Conservation (phyloP, 2,329 filamentous ascomycete species). For the Claviceps sp. region DNA sequence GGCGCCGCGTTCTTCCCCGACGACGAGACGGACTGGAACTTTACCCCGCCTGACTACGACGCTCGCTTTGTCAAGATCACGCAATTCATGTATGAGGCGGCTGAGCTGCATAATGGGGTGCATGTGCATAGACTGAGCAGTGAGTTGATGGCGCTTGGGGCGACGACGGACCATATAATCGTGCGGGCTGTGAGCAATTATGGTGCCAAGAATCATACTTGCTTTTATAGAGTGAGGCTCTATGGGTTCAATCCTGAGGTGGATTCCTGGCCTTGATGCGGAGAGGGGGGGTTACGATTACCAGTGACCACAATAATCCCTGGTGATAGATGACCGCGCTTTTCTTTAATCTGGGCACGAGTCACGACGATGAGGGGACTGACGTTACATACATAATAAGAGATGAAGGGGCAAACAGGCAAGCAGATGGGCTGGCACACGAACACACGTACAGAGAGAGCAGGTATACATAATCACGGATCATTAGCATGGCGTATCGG, state of each 20-base stretch:
- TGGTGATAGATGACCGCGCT: too few species aligned
- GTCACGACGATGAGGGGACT: too few species aligned
- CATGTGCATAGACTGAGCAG: constrained; percentile 41
- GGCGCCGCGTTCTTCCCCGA: constrained; percentile 27
- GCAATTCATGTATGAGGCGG: constrained; percentile 39
- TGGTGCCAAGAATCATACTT: constrained; percentile 45
- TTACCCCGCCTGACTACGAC: constrained; percentile 13
- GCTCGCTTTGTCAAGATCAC: constrained; percentile 43
- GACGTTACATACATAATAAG: too few species aligned
- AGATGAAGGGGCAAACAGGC: too few species aligned
- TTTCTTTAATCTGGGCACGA: too few species aligned
- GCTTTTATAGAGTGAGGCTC: constrained; percentile 50
- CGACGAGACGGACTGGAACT: constrained; percentile 16
- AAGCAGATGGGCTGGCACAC: not conserved
- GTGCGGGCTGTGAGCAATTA: constrained; percentile 46
- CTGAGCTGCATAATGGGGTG: constrained; percentile 27
- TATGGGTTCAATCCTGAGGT: constrained; percentile 31
- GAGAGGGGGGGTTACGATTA: not conserved
- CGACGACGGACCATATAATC: constrained; percentile 37
- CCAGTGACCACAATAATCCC: not conserved
- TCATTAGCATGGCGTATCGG: constrained; percentile 1
- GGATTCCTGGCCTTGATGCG: not conserved
- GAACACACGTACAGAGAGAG: not conserved
- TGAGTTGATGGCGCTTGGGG: constrained; percentile 33
- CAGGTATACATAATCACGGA: not conserved